Percentiles rank a stretch among this genome's conserved stretches.
phyloP scores from a whole-genome alignment of 1,139 yeast species.

The Yamadazyma spencermartinsiae region DNA sequence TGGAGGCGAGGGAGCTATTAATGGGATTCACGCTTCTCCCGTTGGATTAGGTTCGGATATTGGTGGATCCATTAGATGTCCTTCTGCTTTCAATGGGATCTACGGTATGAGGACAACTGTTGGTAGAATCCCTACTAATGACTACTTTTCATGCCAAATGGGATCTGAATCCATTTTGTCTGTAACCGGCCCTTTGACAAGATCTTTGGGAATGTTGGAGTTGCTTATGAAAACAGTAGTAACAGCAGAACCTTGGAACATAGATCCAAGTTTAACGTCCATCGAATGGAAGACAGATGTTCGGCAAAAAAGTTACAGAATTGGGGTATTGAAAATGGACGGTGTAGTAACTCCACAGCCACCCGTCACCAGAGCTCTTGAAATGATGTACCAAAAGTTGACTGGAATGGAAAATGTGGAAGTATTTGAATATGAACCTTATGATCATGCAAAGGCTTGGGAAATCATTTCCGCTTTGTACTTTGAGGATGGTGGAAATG shows the following conservation, averaged over 20 bases:
- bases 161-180: constrained; percentile 41
- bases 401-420: constrained; percentile 16
- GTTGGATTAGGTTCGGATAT: constrained; percentile 32
- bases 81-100: constrained; percentile 29
- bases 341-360: constrained; percentile 18
- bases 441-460: constrained; percentile 5
- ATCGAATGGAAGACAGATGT: constrained; percentile 20
- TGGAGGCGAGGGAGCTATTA: constrained; percentile 28
- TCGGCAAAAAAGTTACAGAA: constrained; percentile 14
- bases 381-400: constrained; percentile 16
- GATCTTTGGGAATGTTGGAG: constrained; percentile 26
- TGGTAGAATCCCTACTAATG: constrained; percentile 22
- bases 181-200: constrained; percentile 49
- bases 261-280: constrained; percentile 16
- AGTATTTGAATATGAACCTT: constrained; percentile 14
- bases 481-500: constrained; percentile 26
- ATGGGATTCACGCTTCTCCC: constrained; percentile 24
- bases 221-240: constrained; percentile 27
- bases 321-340: constrained; percentile 17
- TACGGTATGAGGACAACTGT: constrained; percentile 25
- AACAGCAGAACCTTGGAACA: constrained; percentile 24
- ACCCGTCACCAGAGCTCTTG: constrained; percentile 19
- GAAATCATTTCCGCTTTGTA: constrained; percentile 12
- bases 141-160: constrained; percentile 20
- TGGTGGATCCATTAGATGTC: constrained; percentile 30